These are phyloP conservation scores for Violaceomyces palustris DNA, from an alignment of 1,284 basidiomycete genomes.

Conservation along the genomic window DNA sequence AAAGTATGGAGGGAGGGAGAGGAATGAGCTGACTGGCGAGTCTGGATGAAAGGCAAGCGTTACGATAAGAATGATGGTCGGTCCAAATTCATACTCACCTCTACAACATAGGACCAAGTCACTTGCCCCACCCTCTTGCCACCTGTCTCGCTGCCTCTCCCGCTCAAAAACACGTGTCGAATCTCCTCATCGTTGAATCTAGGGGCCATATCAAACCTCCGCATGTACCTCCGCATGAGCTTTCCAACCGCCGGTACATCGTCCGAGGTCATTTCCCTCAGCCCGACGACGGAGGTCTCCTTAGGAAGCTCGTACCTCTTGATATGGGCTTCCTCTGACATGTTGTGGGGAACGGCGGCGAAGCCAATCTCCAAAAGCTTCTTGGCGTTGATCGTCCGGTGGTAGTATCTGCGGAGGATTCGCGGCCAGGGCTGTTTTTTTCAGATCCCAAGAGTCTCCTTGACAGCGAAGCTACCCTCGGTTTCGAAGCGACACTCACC, in stretches of 20 bases:
- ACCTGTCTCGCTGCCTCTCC: constrained; percentile 62
- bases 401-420: constrained; percentile 69
- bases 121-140: constrained; percentile 66
- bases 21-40: not conserved
- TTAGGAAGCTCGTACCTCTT: constrained; percentile 34
- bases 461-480: constrained; percentile 54
- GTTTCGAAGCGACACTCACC: too few species aligned
- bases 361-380: constrained; percentile 91
- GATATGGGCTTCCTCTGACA: constrained; percentile 35
- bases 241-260: constrained; percentile 71
- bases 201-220: constrained; percentile 78
- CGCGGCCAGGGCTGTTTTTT: not conserved
- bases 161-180: constrained; percentile 80
- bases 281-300: constrained; percentile 48
- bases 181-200: constrained; percentile 75
- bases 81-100: constrained; percentile 61
- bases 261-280: constrained; percentile 79
- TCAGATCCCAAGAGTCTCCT: not conserved
- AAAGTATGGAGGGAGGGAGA: constrained; percentile 54
- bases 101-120: constrained; percentile 92
- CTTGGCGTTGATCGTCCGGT: constrained; percentile 83
- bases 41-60: not conserved
- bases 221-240: constrained; percentile 76
- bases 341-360: constrained; percentile 58
- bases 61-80: not conserved